phyloP scores from a whole-genome alignment of 805 yeast genomes.

The Cephaloascus albidus region DNA sequence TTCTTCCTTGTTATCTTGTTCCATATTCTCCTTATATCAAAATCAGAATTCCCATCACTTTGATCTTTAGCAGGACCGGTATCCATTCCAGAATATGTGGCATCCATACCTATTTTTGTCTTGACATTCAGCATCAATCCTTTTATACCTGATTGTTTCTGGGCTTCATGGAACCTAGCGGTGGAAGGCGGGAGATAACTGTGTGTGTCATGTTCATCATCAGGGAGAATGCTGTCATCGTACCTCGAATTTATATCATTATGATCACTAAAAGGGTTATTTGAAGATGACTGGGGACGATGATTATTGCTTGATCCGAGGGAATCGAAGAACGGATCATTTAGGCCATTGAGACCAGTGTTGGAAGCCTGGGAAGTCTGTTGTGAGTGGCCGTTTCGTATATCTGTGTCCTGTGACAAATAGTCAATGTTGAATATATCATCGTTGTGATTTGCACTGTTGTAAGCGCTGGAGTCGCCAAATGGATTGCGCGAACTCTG shows the following conservation, averaged over 20 bases:
- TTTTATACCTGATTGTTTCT: not conserved
- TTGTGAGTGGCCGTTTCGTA: not conserved
- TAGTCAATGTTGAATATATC: not conserved
- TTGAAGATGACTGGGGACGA: conserved; percentile 4
- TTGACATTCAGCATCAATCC: conserved; percentile 6
- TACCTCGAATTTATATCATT: conserved; percentile 4
- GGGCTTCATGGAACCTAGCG: not conserved
- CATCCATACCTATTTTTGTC: conserved; percentile 11
- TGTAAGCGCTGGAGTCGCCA: not conserved
- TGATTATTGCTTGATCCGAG: conserved; percentile 2
- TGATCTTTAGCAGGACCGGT: conserved; percentile 12
- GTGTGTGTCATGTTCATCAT: not conserved
- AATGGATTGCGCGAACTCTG: not conserved
- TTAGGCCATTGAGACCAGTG: not conserved
- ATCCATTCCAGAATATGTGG: conserved; percentile 16
- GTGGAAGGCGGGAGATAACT: not conserved
- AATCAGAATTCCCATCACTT: conserved; percentile 3
- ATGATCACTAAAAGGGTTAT: conserved; percentile 5
- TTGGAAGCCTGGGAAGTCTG: too few relatives aligned
- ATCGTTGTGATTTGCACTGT: not conserved
- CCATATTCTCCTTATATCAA: conserved; percentile 5
- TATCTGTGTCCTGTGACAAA: not conserved
- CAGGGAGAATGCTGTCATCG: not conserved
- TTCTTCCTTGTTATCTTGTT: conserved; percentile 2
- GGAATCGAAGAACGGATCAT: not conserved